These are phyloP conservation scores for Zygotorulaspora chibaensis DNA, from an alignment of 805 yeast genomes.

Conservation along the genomic window DNA sequence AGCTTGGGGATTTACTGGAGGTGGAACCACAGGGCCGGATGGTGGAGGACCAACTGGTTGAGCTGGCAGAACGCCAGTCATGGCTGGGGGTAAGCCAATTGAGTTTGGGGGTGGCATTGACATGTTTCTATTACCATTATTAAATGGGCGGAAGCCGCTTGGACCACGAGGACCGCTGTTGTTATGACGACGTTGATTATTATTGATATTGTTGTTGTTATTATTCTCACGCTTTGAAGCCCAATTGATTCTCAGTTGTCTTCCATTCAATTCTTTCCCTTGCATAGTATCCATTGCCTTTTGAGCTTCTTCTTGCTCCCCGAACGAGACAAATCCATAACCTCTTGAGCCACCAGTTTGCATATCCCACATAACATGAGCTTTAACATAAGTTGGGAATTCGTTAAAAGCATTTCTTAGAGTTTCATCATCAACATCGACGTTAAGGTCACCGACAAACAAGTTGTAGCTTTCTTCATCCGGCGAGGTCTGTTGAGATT, in stretches of 20 bases:
- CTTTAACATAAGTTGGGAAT: constrained; percentile 64
- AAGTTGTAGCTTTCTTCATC: constrained; percentile 61
- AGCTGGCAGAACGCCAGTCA: constrained; percentile 25
- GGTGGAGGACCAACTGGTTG: constrained; percentile 17
- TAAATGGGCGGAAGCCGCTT: constrained; percentile 19
- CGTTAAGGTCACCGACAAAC: constrained; percentile 81
- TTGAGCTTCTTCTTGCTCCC: constrained; percentile 64
- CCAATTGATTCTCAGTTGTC: constrained; percentile 83
- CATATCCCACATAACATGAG: constrained; percentile 97
- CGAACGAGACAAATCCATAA: constrained; percentile 83
- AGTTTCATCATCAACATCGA: constrained; percentile 77
- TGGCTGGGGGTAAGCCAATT: constrained; percentile 21
- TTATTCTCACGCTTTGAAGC: constrained; percentile 64
- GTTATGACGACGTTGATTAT: constrained; percentile 16
- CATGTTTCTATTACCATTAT: constrained; percentile 19
- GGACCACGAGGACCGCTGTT: constrained; percentile 20
- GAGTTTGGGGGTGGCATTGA: constrained; percentile 22
- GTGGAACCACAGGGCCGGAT: constrained; percentile 27
- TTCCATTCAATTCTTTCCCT: constrained; percentile 65
- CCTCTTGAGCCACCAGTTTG: constrained; percentile 89
- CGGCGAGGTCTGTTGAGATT: constrained; percentile 62
- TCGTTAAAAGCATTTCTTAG: constrained; percentile 53
- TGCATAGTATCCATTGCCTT: constrained; percentile 67
- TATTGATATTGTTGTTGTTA: constrained; percentile 22
- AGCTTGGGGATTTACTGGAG: constrained; percentile 46